phyloP scores from a whole-genome alignment of 1,139 yeast species.

The Ashbya aceris region DNA sequence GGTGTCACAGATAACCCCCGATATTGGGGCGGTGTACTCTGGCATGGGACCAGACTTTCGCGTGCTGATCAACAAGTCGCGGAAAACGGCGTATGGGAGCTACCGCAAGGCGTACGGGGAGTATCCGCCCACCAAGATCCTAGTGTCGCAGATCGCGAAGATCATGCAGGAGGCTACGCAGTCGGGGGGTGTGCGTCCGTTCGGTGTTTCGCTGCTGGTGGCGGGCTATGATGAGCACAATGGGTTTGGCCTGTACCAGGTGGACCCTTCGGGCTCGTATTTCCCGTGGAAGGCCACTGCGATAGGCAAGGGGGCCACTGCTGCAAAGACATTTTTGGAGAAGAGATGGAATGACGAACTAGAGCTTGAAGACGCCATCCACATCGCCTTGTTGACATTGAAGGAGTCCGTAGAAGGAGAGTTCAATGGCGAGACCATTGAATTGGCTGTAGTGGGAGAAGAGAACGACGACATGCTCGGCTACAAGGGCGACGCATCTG shows the following conservation, averaged over 20 bases:
- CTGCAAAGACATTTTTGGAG: constrained; percentile 94
- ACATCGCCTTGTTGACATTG: constrained; percentile 85
- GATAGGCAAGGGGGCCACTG: constrained; percentile 87
- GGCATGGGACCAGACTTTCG: constrained; percentile 99
- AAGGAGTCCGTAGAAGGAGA: constrained; percentile 98
- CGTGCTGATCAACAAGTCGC: constrained; percentile 84
- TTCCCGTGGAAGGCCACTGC: constrained; percentile 99
- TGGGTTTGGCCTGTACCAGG: constrained; percentile 84
- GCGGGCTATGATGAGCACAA: constrained; percentile 88
- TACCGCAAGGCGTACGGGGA: constrained; percentile 92
- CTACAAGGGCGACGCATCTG: constrained; percentile 68
- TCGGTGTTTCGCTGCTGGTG: constrained; percentile 76
- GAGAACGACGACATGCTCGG: constrained; percentile 79
- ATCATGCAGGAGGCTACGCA: constrained; percentile 98
- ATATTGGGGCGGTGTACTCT: constrained; percentile 91
- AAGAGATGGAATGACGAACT: constrained; percentile 97
- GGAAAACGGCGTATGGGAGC: constrained; percentile 86
- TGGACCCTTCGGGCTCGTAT: constrained; percentile 95
- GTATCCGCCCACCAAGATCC: constrained; percentile 90
- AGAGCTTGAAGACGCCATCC: constrained; percentile 96
- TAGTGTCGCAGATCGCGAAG: constrained; percentile 91
- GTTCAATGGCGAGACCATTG: constrained; percentile 92
- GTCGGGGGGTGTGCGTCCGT: constrained; percentile 63
- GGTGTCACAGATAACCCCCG: constrained; percentile 81
- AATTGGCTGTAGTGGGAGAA: constrained; percentile 79